Conservation (phyloP, 2,329 filamentous ascomycete species). For the Dothistroma septosporum region DNA sequence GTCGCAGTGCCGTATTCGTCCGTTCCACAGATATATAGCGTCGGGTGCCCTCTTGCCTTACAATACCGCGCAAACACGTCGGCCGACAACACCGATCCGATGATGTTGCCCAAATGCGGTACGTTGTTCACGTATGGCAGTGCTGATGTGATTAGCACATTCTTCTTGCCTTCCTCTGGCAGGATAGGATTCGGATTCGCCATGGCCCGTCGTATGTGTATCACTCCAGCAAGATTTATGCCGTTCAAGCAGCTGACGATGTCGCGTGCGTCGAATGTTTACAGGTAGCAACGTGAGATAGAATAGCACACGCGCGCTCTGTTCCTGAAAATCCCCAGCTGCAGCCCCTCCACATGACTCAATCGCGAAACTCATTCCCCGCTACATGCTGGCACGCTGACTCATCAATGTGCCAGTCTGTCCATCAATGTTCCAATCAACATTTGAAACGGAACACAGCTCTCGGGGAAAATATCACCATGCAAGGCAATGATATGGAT, state of each 20-base stretch:
- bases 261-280: not conserved
- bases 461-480: not conserved
- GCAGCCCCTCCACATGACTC: slow-evolving; percentile 3
- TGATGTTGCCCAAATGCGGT: slow-evolving; percentile 81
- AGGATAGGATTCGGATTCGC: slow-evolving; percentile 35
- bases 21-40: slow-evolving; percentile 79
- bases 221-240: not conserved
- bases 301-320: not conserved
- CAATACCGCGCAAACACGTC: slow-evolving; percentile 74
- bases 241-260: not conserved
- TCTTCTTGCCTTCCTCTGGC: slow-evolving; percentile 61
- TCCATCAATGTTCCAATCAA: not conserved
- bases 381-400: not conserved
- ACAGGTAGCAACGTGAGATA: not conserved
- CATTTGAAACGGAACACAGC: not conserved
- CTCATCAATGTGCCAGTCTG: not conserved
- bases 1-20: slow-evolving; percentile 97
- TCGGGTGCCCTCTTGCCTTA: slow-evolving; percentile 73
- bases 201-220: not conserved
- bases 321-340: not conserved
- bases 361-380: not conserved
- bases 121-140: slow-evolving; percentile 76
- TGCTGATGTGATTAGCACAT: slow-evolving; percentile 88
- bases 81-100: slow-evolving; percentile 81
- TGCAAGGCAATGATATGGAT: slow-evolving; percentile 3